phyloP scores from a whole-genome alignment of 139 green algal species.

The Tetraselmis chui region DNA sequence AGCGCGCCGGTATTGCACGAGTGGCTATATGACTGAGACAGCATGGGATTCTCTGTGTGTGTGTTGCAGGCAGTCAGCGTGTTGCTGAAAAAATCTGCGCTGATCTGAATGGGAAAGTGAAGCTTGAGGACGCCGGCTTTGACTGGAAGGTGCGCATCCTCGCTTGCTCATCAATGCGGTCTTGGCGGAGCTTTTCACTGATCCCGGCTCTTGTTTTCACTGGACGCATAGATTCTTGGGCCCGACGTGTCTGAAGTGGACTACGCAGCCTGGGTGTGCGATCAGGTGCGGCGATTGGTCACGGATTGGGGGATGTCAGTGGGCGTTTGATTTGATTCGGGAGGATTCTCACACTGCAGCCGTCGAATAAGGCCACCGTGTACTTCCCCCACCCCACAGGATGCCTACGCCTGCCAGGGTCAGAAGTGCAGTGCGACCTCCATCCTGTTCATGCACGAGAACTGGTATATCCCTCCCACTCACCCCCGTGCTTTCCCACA shows the following conservation, averaged over 20 bases:
- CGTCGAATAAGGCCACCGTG: no score
- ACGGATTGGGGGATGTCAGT: no score
- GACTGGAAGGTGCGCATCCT: slow-evolving; percentile 79
- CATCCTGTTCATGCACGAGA: slow-evolving; percentile 89
- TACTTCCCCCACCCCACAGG: slow-evolving; percentile 44
- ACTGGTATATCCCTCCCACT: slow-evolving; percentile 6
- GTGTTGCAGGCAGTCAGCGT: slow-evolving; percentile 42
- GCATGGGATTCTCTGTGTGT: no score
- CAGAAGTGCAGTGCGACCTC: slow-evolving; percentile 98
- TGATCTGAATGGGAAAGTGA: slow-evolving; percentile 71
- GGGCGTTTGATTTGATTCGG: no score
- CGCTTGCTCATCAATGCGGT: no score
- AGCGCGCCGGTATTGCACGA: no score
- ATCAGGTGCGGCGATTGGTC: no score
- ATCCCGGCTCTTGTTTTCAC: neutral
- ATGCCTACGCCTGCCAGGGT: slow-evolving; percentile 89
- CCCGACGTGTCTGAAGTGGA: slow-evolving; percentile 52
- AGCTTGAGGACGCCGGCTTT: slow-evolving; percentile 93
- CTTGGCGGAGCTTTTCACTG: no score
- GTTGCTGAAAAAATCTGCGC: slow-evolving; percentile 79
- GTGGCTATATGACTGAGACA: no score
- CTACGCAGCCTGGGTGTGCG: slow-evolving; percentile 89
- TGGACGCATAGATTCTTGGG: slow-evolving; percentile 55
- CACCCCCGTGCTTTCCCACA: neutral
- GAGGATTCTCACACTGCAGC: no score